These are phyloP conservation scores for Grammothele lineata DNA, from an alignment of 768 basidiomycete species.

Conservation along the genomic window DNA sequence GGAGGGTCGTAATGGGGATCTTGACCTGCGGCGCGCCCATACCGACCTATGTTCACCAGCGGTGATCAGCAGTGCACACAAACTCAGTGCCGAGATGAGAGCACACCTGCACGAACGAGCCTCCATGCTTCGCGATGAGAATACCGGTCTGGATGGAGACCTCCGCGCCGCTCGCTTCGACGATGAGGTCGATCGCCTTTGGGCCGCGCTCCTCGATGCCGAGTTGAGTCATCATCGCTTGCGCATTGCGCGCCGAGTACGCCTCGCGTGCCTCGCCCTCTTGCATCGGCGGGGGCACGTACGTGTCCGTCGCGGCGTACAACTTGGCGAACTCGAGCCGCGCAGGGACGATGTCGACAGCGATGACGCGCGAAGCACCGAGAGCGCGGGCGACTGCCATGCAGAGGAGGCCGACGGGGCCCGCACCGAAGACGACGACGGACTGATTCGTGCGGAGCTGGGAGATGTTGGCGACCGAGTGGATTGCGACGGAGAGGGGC, in stretches of 20 bases:
- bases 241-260: conserved; percentile 72
- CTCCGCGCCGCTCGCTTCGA: conserved; percentile 93
- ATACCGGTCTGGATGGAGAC: conserved; percentile 86
- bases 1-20: conserved; percentile 65
- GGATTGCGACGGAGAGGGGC: conserved; percentile 88
- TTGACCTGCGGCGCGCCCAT: conserved; percentile 78
- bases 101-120: conserved; percentile 64
- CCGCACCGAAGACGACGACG: conserved; percentile 84
- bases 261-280: conserved; percentile 63
- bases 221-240: conserved; percentile 58
- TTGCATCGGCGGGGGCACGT: conserved; percentile 54
- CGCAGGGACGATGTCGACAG: conserved; percentile 69
- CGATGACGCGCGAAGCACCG: conserved; percentile 81
- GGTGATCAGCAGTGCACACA: background rate
- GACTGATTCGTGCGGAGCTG: conserved; percentile 68
- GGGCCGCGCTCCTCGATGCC: conserved; percentile 68
- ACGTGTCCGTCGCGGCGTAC: conserved; percentile 80
- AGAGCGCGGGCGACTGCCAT: conserved; percentile 96
- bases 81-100: background rate
- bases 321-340: conserved; percentile 83
- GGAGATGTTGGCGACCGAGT: conserved; percentile 79
- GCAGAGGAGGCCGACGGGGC: conserved; percentile 83
- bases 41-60: conserved; percentile 54
- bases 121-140: conserved; percentile 70
- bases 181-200: conserved; percentile 74